phyloP scores from a whole-genome alignment of 352 stramenopile genomes.

The Globisporangium paddicum region DNA sequence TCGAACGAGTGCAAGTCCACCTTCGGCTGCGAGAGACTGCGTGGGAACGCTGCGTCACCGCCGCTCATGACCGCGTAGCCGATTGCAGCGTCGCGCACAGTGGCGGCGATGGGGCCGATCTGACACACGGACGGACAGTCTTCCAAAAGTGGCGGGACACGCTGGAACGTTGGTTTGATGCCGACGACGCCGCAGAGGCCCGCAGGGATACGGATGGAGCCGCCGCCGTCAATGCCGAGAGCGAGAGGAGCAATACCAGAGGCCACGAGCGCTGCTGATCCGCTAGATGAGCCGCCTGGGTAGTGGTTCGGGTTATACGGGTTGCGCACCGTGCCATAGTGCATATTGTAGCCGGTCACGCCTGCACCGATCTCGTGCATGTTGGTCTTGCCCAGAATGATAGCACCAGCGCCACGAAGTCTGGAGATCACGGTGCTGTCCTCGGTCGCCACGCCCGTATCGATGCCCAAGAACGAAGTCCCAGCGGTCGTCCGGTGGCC shows the following conservation, averaged over 20 bases:
- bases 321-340: slow-evolving; percentile 71
- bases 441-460: slow-evolving; percentile 26
- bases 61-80: slow-evolving; percentile 84
- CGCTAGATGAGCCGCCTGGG: slow-evolving; percentile 89
- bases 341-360: slow-evolving; percentile 78
- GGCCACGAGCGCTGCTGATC: slow-evolving; percentile 83
- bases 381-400: slow-evolving; percentile 88
- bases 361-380: slow-evolving; percentile 85
- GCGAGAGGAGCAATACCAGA: slow-evolving; percentile 86
- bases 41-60: slow-evolving; percentile 37
- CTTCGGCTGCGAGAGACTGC: slow-evolving; percentile 39
- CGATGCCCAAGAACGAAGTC: slow-evolving; percentile 69
- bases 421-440: slow-evolving; percentile 57
- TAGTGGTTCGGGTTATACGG: slow-evolving; percentile 84
- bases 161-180: slow-evolving; percentile 84
- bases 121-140: slow-evolving; percentile 67
- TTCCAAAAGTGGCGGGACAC: slow-evolving; percentile 50
- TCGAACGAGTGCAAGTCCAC: slow-evolving; percentile 56
- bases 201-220: slow-evolving; percentile 89
- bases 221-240: slow-evolving; percentile 85
- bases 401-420: slow-evolving; percentile 64
- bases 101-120: slow-evolving; percentile 75
- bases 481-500: slow-evolving; percentile 65
- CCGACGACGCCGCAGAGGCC: slow-evolving; percentile 86
- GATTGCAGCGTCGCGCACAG: slow-evolving; percentile 73